Percentiles rank a stretch among this genome's conserved stretches.
phyloP scores from a whole-genome alignment of 2,329 filamentous ascomycete genomes.

The Proliferodiscus dingleyae region DNA sequence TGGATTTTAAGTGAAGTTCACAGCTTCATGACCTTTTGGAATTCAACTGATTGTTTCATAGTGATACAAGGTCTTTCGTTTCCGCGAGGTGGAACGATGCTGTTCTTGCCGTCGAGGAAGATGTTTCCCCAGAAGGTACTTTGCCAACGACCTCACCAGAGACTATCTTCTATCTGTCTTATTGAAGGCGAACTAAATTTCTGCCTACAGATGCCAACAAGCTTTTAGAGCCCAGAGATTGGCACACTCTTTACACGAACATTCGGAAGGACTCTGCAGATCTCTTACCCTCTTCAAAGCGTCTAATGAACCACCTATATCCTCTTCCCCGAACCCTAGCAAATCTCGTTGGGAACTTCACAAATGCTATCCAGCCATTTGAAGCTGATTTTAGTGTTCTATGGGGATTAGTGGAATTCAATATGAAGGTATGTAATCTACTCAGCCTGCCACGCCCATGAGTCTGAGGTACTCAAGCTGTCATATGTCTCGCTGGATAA shows the following conservation, averaged over 20 bases:
- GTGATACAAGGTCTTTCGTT: slow-evolving; percentile 15
- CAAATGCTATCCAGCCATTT: slow-evolving; percentile 3
- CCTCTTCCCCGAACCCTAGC: slow-evolving; percentile 13
- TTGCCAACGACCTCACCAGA: too few species aligned
- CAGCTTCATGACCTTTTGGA: not conserved
- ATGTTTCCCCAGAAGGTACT: slow-evolving; percentile 10
- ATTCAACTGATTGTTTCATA: not conserved
- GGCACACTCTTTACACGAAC: slow-evolving; percentile 12
- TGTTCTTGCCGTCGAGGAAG: slow-evolving; percentile 6
- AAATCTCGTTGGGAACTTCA: slow-evolving; percentile 8
- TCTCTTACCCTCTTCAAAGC: not conserved
- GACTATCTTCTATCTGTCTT: too few species aligned
- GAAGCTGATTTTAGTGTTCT: slow-evolving; percentile 10
- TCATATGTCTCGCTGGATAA: slow-evolving; percentile 11
- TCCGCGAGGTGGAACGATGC: slow-evolving; percentile 13
- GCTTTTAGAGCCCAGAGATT: slow-evolving; percentile 5
- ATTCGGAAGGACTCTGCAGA: slow-evolving; percentile 8
- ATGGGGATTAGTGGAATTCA: slow-evolving; percentile 17
- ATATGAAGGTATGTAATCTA: slow-evolving; percentile 10
- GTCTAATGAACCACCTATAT: slow-evolving; percentile 8
- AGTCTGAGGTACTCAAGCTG: slow-evolving; percentile 1
- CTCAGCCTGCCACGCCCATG: too few species aligned
- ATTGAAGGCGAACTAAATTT: too few species aligned
- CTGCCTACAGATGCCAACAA: slow-evolving; percentile 3
- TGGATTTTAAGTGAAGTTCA: slow-evolving; percentile 16